phyloP scores from a whole-genome alignment of 1,139 yeast genomes.

The Pichia inconspicua region DNA sequence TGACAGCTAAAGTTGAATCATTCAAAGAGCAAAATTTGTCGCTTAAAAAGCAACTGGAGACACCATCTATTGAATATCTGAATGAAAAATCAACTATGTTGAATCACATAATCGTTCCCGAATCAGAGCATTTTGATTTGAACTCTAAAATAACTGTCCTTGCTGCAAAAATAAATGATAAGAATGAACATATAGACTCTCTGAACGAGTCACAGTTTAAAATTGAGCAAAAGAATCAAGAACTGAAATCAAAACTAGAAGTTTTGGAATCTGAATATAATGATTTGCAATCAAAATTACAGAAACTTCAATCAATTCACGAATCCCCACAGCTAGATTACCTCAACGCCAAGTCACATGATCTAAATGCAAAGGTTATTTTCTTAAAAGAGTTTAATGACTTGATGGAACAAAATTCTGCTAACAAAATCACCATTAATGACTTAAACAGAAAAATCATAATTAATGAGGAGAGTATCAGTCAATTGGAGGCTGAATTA shows the following conservation, averaged over 20 bases:
- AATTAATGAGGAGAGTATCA: not conserved
- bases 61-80: conserved; percentile 9
- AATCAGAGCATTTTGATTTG: conserved; percentile 27
- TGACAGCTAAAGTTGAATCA: conserved; percentile 1
- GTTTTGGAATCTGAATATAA: not conserved
- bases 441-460: not conserved
- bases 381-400: not conserved
- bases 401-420: not conserved
- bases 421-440: not conserved
- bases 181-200: not conserved
- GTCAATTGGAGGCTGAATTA: not conserved
- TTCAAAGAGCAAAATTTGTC: conserved; percentile 4
- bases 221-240: not conserved
- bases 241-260: not conserved
- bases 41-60: conserved; percentile 3
- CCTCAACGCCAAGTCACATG: not conserved
- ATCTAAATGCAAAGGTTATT: not conserved
- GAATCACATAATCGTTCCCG: conserved; percentile 22
- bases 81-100: conserved; percentile 27
- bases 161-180: conserved; percentile 4
- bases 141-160: conserved; percentile 5
- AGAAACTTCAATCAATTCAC: not conserved
- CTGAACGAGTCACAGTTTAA: not conserved
- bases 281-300: not conserved
- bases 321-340: not conserved